phyloP scores from a whole-genome alignment of 2,329 filamentous ascomycete genomes.

The Endothia cerciana region DNA sequence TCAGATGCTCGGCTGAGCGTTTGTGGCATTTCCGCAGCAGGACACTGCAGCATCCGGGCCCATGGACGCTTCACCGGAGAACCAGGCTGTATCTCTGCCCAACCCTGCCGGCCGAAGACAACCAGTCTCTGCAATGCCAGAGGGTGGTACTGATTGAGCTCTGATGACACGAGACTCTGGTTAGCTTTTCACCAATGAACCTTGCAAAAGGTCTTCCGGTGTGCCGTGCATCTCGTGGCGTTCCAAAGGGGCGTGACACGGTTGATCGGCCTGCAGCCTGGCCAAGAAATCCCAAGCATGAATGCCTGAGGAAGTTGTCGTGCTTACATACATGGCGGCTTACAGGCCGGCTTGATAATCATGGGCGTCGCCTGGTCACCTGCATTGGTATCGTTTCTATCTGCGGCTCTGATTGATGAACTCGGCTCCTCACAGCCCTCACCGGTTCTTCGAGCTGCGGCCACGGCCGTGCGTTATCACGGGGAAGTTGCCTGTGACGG shows the following conservation, averaged over 20 bases:
- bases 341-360: slow-evolving; percentile 13
- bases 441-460: slow-evolving; percentile 28
- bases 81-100: slow-evolving; percentile 22
- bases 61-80: not conserved
- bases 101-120: slow-evolving; percentile 8
- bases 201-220: slow-evolving; percentile 9
- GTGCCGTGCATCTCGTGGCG: slow-evolving; percentile 15
- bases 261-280: slow-evolving; percentile 18
- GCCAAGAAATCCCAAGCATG: slow-evolving; percentile 10
- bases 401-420: slow-evolving; percentile 18
- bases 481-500: slow-evolving; percentile 18
- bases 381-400: slow-evolving; percentile 18
- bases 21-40: not conserved
- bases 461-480: slow-evolving; percentile 23
- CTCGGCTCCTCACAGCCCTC: slow-evolving; percentile 13
- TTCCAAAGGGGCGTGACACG: slow-evolving; percentile 9
- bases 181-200: slow-evolving; percentile 12
- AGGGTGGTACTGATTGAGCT: not conserved
- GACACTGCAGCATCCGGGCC: not conserved
- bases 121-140: not conserved
- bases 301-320: slow-evolving; percentile 10
- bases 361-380: slow-evolving; percentile 7
- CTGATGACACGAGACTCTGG: not conserved
- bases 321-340: slow-evolving; percentile 28
- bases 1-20: not conserved